Conservation (phyloP, 805 yeast species). For the Metschnikowia vanudenii region DNA sequence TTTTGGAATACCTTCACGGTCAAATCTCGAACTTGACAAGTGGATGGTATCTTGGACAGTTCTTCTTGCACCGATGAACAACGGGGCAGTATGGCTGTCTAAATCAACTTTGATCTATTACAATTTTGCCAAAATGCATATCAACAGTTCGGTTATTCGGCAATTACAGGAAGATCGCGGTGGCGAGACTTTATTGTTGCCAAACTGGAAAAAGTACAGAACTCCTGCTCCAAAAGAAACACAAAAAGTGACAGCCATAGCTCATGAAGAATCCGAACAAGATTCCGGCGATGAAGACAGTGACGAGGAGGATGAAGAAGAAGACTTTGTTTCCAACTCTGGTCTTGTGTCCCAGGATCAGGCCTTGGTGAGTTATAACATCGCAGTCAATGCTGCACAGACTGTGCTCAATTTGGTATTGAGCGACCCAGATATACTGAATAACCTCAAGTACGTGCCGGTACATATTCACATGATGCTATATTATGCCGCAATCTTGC, state of each 20-base stretch:
- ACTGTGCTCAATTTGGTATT: constrained; percentile 59
- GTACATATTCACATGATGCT: constrained; percentile 72
- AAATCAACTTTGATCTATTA: constrained; percentile 68
- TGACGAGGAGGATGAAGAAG: constrained; percentile 7
- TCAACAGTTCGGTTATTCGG: constrained; percentile 53
- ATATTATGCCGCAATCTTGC: constrained; percentile 60
- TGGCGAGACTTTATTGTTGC: constrained; percentile 25
- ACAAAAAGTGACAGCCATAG: not conserved
- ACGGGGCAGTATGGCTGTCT: constrained; percentile 61
- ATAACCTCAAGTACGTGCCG: constrained; percentile 61
- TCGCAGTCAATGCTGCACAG: constrained; percentile 63
- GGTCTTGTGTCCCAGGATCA: constrained; percentile 35
- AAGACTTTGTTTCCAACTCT: constrained; percentile 33
- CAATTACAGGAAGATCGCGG: constrained; percentile 32
- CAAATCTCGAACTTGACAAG: constrained; percentile 64
- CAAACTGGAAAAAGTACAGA: constrained; percentile 30
- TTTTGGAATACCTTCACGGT: constrained; percentile 66
- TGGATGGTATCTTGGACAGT: constrained; percentile 86
- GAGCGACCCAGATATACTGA: constrained; percentile 56
- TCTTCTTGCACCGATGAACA: constrained; percentile 56
- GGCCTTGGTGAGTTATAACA: constrained; percentile 38
- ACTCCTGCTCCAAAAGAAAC: not conserved
- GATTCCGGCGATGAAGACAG: constrained; percentile 1
- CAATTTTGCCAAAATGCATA: constrained; percentile 73
- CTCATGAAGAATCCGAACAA: constrained; percentile 19